These are phyloP conservation scores for Pseudogymnoascus sp. DNA, from an alignment of 2,329 filamentous ascomycete species.

Conservation along the genomic window DNA sequence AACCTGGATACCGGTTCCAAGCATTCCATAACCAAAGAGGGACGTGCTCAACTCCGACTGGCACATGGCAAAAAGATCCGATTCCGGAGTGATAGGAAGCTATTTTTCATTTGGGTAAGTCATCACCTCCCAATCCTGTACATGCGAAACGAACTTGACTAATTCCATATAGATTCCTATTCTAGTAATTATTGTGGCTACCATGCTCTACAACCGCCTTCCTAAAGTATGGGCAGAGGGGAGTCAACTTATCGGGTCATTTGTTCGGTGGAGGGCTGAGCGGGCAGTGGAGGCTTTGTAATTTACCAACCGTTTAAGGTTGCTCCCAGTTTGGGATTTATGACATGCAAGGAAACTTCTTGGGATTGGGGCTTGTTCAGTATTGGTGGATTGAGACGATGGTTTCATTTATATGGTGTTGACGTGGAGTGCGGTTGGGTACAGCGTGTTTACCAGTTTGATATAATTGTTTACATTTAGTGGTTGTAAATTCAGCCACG, in stretches of 20 bases:
- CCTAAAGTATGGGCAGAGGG: constrained; percentile 36
- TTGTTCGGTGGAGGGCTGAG: constrained; percentile 25
- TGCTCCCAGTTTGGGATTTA: constrained; percentile 1
- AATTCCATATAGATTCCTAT: constrained; percentile 40
- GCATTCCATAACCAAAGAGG: constrained; percentile 56
- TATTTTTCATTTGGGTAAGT: constrained; percentile 62
- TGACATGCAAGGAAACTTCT: not conserved
- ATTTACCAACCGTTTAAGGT: not conserved
- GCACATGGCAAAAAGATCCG: constrained; percentile 54
- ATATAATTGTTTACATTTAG: constrained; percentile 3
- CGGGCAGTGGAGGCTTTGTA: constrained; percentile 12
- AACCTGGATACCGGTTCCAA: constrained; percentile 56
- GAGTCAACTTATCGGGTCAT: constrained; percentile 16
- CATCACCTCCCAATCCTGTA: not conserved
- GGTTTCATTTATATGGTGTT: not conserved
- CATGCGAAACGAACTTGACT: constrained; percentile 12
- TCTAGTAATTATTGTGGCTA: constrained; percentile 40
- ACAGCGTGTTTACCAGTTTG: constrained; percentile 8
- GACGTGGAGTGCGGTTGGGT: not conserved
- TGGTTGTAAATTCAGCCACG: constrained; percentile 2
- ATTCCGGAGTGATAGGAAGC: constrained; percentile 54
- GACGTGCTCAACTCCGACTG: constrained; percentile 55
- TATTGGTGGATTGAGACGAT: not conserved
- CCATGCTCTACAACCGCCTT: constrained; percentile 44
- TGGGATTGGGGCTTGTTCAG: not conserved